A percentile compares a stretch with the other conserved stretches of the same genome.
Conservation (phyloP, 768 basidiomycete genomes). For the Macrolepiota dolichaula region DNA sequence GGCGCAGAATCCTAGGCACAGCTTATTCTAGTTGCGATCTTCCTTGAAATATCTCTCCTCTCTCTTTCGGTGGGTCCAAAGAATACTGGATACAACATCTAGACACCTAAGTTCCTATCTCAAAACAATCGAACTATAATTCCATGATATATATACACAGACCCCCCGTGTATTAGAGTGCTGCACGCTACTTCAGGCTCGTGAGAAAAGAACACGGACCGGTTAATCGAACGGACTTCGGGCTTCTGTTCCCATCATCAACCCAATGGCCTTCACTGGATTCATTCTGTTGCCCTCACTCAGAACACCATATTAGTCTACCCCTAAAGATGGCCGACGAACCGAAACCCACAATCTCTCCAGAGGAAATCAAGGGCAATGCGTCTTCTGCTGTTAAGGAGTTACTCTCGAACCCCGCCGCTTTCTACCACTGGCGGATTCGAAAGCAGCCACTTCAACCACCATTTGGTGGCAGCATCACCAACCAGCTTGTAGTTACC, state of each 20-base stretch:
- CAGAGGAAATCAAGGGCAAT: slow-evolving; percentile 17
- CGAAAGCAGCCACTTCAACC: slow-evolving; percentile 9
- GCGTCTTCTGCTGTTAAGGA: slow-evolving; percentile 20
- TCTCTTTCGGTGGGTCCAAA: no score
- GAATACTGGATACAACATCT: no score
- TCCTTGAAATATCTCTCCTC: no score
- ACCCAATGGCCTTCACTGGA: not conserved
- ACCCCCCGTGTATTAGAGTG: no score
- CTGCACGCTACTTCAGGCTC: not conserved
- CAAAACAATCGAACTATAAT: no score
- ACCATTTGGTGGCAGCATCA: slow-evolving; percentile 20
- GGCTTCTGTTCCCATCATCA: not conserved
- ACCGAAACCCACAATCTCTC: not conserved
- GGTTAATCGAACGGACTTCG: not conserved
- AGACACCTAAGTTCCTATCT: no score
- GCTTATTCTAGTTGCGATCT: no score
- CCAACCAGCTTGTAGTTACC: slow-evolving; percentile 26
- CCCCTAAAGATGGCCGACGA: not conserved
- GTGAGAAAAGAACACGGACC: not conserved
- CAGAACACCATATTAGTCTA: not conserved
- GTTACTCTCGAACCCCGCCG: slow-evolving; percentile 18
- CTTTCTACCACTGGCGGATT: slow-evolving; percentile 14
- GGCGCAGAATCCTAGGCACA: no score
- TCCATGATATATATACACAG: no score
- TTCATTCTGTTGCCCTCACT: not conserved